Percentiles rank a stretch among this genome's conserved stretches.
Evolutionary conservation across 2,329 filamentous ascomycete genomes (phyloP).

Genomic region (Claviceps sp.): DNA sequence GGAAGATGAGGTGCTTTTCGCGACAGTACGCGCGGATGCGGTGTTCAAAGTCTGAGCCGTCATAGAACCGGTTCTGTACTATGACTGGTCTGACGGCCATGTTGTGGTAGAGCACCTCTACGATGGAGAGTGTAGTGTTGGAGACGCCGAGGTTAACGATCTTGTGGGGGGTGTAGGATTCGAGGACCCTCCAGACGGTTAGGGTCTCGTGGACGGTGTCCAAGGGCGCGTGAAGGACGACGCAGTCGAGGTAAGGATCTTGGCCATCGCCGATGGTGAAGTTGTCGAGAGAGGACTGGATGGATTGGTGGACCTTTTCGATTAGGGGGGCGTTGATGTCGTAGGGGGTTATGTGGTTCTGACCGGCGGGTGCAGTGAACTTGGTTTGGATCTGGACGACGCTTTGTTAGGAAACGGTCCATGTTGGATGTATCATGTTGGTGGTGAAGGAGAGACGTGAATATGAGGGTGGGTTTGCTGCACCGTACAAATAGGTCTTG

Average conservation of each 20-base stretch:
- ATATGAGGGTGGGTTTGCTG: background rate
- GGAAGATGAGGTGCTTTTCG: constrained; percentile 29
- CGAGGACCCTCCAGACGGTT: constrained; percentile 52
- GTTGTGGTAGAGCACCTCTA: constrained; percentile 37
- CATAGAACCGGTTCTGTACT: constrained; percentile 66
- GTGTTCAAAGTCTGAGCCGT: constrained; percentile 43
- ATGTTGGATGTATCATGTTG: background rate
- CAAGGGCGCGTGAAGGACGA: constrained; percentile 57
- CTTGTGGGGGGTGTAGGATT: constrained; percentile 48
- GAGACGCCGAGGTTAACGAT: constrained; percentile 63
- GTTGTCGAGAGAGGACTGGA: constrained; percentile 53
- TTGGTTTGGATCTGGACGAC: constrained; percentile 61
- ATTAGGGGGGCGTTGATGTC: constrained; percentile 41
- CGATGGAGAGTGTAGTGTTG: constrained; percentile 48
- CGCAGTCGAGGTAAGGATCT: constrained; percentile 49
- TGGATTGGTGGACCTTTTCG: constrained; percentile 53
- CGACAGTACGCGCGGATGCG: constrained; percentile 40
- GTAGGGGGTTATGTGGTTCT: constrained; percentile 51
- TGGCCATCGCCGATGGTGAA: constrained; percentile 31
- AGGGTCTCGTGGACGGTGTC: constrained; percentile 33
- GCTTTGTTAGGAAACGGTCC: background rate
- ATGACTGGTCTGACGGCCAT: constrained; percentile 35
- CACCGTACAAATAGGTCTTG: constrained; percentile 48
- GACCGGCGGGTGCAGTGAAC: constrained; percentile 52
- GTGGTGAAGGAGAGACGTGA: background rate